These are phyloP conservation scores for Ascochyta rabiei DNA, from an alignment of 2,329 filamentous ascomycete genomes.

Conservation along the genomic window DNA sequence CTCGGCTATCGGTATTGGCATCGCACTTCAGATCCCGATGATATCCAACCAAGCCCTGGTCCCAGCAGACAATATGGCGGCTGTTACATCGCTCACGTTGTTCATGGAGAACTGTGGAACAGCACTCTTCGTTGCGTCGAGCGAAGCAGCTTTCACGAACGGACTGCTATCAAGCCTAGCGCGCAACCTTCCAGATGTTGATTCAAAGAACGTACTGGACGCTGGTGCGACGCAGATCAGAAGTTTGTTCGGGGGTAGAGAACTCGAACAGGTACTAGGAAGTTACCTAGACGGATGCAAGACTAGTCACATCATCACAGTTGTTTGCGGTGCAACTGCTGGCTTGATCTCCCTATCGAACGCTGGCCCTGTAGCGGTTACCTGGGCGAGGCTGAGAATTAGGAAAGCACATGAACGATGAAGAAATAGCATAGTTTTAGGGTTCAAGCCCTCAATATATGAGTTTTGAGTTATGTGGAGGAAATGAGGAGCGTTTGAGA, in stretches of 20 bases:
- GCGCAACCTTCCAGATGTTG: slow-evolving; percentile 43
- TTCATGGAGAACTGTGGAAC: slow-evolving; percentile 54
- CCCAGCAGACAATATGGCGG: slow-evolving; percentile 45
- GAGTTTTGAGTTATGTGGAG: no score
- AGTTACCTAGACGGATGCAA: slow-evolving; percentile 38
- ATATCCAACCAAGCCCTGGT: slow-evolving; percentile 50
- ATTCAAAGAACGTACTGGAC: slow-evolving; percentile 46
- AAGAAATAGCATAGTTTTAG: neutral
- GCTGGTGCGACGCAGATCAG: slow-evolving; percentile 54
- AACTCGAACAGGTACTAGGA: slow-evolving; percentile 27
- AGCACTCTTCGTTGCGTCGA: slow-evolving; percentile 51
- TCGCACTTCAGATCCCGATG: slow-evolving; percentile 50
- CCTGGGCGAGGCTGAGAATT: slow-evolving; percentile 20
- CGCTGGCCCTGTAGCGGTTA: slow-evolving; percentile 25
- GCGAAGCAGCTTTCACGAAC: slow-evolving; percentile 52
- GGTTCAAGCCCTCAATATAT: no score
- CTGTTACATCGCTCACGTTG: slow-evolving; percentile 49
- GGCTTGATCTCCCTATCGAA: slow-evolving; percentile 26
- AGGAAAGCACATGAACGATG: slow-evolving; percentile 24
- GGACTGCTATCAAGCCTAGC: slow-evolving; percentile 44
- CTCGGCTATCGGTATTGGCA: slow-evolving; percentile 52
- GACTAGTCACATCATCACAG: slow-evolving; percentile 28
- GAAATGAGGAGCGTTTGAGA: no score
- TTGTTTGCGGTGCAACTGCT: slow-evolving; percentile 29
- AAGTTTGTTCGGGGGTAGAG: slow-evolving; percentile 35